These are phyloP conservation scores for Betula pendula DNA, from an alignment of 306 rosid genomes.

Conservation along the genomic window DNA sequence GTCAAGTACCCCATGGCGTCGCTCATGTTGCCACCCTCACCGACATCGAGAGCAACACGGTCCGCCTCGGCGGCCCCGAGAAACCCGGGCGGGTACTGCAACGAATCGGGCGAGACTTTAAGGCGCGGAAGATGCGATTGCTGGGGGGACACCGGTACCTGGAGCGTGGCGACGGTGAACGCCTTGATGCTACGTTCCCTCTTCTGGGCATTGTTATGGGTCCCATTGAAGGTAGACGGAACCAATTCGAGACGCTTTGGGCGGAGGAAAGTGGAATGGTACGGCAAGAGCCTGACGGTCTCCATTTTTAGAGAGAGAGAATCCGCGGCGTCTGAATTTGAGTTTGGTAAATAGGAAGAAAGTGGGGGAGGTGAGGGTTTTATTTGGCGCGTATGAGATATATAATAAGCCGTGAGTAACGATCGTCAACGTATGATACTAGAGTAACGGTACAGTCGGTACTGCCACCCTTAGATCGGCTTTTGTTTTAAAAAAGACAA, in stretches of 20 bases:
- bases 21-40: slow-evolving; percentile 7
- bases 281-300: slow-evolving; percentile 38
- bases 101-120: slow-evolving; percentile 48
- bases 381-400: no score
- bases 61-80: slow-evolving; percentile 75
- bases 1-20: slow-evolving; percentile 74
- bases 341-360: neutral
- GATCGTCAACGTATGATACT: no score
- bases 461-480: no score
- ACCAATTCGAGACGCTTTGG: slow-evolving; percentile 20
- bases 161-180: slow-evolving; percentile 48
- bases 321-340: neutral
- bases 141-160: neutral
- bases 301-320: slow-evolving; percentile 41
- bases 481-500: no score
- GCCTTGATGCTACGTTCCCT: slow-evolving; percentile 8
- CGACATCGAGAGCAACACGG: slow-evolving; percentile 29
- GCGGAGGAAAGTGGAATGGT: slow-evolving; percentile 27
- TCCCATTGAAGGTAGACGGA: neutral
- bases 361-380: neutral
- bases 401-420: no score
- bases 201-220: neutral
- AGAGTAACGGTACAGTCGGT: no score
- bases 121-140: slow-evolving; percentile 25
- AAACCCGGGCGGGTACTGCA: slow-evolving; percentile 71